A percentile compares a stretch with the other conserved stretches of the same genome.
phyloP scores from a whole-genome alignment of 2,329 filamentous ascomycete species.

The Neurospora sp. region DNA sequence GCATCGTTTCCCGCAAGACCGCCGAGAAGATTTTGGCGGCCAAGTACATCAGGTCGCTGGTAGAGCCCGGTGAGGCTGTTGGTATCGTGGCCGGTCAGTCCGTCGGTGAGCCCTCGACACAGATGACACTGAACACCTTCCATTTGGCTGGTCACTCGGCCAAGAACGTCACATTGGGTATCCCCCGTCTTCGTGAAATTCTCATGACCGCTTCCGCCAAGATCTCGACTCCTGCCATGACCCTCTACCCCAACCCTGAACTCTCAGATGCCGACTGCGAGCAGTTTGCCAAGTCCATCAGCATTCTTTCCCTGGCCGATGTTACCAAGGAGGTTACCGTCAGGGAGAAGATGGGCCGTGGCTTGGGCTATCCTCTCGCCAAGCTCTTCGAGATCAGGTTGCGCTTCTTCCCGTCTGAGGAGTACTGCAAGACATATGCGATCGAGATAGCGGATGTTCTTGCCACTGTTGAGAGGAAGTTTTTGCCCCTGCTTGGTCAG shows the following conservation, averaged over 20 bases:
- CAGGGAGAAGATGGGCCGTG: slow-evolving; percentile 67
- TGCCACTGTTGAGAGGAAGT: slow-evolving; percentile 66
- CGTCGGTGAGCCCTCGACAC: slow-evolving; percentile 91
- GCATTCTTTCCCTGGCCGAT: slow-evolving; percentile 71
- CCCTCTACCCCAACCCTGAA: slow-evolving; percentile 65
- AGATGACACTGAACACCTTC: slow-evolving; percentile 99
- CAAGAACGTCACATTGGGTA: slow-evolving; percentile 98
- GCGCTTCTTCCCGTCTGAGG: slow-evolving; percentile 71
- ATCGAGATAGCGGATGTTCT: slow-evolving; percentile 72
- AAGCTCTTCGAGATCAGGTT: slow-evolving; percentile 80
- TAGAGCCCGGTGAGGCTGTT: slow-evolving; percentile 92
- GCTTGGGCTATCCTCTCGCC: slow-evolving; percentile 56
- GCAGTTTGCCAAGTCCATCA: slow-evolving; percentile 85
- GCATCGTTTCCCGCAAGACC: slow-evolving; percentile 51
- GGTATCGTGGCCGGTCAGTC: slow-evolving; percentile 96
- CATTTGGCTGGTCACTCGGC: slow-evolving; percentile 97
- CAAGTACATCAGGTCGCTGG: slow-evolving; percentile 85
- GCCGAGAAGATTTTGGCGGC: slow-evolving; percentile 79
- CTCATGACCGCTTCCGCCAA: slow-evolving; percentile 90
- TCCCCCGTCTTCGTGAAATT: slow-evolving; percentile 92
- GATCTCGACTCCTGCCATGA: slow-evolving; percentile 89
- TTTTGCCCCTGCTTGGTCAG: slow-evolving; percentile 62
- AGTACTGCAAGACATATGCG: slow-evolving; percentile 79
- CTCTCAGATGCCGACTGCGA: slow-evolving; percentile 59
- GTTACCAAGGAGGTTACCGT: slow-evolving; percentile 75